These are phyloP conservation scores for Sporothrix brasiliensis DNA, from an alignment of 2,329 filamentous ascomycete species.

Conservation along the genomic window DNA sequence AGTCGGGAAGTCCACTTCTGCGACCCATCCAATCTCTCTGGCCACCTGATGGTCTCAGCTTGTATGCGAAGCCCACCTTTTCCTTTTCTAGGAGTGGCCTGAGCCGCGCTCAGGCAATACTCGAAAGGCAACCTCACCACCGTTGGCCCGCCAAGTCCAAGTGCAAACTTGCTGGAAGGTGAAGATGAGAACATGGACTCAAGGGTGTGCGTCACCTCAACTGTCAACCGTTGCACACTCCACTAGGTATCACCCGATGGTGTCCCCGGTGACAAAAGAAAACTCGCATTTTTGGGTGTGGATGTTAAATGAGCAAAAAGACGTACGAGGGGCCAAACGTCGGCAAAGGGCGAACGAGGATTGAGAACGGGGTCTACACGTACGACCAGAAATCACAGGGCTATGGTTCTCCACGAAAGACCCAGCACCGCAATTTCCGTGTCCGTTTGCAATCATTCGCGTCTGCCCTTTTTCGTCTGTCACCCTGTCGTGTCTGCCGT, in stretches of 20 bases:
- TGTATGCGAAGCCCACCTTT: slow-evolving; percentile 10
- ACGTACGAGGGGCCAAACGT: not conserved
- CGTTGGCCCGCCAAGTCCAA: slow-evolving; percentile 17
- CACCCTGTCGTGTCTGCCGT: not conserved
- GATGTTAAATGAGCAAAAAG: slow-evolving; percentile 21
- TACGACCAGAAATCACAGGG: not conserved
- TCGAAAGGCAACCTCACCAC: not conserved
- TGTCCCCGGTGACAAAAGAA: slow-evolving; percentile 4
- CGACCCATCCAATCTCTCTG: slow-evolving; percentile 12
- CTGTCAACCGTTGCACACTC: not conserved
- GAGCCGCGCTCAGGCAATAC: slow-evolving; percentile 16
- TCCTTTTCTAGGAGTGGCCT: slow-evolving; percentile 24
- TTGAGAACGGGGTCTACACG: not conserved
- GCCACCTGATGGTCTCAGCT: slow-evolving; percentile 24
- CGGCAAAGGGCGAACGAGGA: slow-evolving; percentile 4
- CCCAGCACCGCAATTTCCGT: slow-evolving; percentile 29
- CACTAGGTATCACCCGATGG: not conserved
- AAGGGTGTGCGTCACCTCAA: not conserved
- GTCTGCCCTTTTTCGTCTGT: not conserved
- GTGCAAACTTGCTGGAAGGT: not conserved
- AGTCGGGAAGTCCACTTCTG: not conserved
- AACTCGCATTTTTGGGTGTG: not conserved
- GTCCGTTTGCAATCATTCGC: not conserved
- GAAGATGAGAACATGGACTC: not conserved
- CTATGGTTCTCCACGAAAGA: not conserved